Conservation (phyloP, 2,329 filamentous ascomycete genomes). For the Oidium heveae region DNA sequence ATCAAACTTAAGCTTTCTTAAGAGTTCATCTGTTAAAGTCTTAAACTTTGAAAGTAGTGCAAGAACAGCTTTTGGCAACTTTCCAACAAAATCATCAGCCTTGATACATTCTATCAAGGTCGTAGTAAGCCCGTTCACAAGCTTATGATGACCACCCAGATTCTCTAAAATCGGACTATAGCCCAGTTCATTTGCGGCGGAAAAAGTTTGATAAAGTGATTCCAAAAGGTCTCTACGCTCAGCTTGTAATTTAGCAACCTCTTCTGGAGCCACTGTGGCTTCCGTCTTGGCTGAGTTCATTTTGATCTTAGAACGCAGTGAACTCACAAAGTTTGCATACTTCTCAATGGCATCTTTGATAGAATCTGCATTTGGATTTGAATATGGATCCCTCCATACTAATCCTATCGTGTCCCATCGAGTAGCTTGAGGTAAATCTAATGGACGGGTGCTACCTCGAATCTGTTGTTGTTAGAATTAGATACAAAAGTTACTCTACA, state of each 20-base stretch:
- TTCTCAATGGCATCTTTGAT: constrained; percentile 12
- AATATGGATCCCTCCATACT: constrained; percentile 20
- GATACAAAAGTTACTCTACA: neutral
- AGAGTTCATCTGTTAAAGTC: constrained; percentile 28
- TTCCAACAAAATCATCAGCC: constrained; percentile 24
- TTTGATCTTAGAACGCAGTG: constrained; percentile 12
- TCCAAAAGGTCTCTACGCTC: constrained; percentile 21
- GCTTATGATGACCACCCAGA: constrained; percentile 29
- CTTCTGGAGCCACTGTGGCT: constrained; percentile 6
- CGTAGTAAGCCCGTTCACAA: constrained; percentile 28
- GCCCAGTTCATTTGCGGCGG: constrained; percentile 27
- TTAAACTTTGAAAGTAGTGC: constrained; percentile 34
- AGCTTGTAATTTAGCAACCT: constrained; percentile 17
- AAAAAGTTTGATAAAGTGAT: constrained; percentile 24
- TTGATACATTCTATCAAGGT: constrained; percentile 28
- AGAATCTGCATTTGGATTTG: constrained; percentile 9
- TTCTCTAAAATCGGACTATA: constrained; percentile 31
- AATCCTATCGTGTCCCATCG: constrained; percentile 28
- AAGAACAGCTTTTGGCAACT: constrained; percentile 28
- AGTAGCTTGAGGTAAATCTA: constrained; percentile 21
- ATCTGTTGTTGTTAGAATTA: constrained; percentile 6
- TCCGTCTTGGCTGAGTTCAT: constrained; percentile 9
- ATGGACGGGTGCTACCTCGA: constrained; percentile 14
- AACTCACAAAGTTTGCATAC: constrained; percentile 11
- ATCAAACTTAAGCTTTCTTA: constrained; percentile 39